These are phyloP conservation scores for Sanguinoderma infundibulare DNA, from an alignment of 1,284 basidiomycete species.

Conservation along the genomic window DNA sequence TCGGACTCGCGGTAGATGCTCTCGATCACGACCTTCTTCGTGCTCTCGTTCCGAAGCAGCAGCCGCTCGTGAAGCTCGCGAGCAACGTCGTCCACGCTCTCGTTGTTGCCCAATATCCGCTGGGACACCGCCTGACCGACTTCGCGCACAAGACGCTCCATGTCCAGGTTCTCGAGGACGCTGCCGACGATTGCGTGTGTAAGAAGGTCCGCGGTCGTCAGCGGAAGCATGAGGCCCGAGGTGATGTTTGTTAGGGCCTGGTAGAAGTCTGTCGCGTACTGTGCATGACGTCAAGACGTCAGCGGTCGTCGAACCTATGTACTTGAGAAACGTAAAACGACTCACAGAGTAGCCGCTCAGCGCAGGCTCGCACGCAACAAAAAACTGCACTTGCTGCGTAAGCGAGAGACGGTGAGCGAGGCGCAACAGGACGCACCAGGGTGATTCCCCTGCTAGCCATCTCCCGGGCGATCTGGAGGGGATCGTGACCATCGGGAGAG, in stretches of 20 bases:
- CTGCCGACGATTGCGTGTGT: conserved; percentile 98
- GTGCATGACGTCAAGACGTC: conserved; percentile 31
- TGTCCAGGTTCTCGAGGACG: conserved; percentile 97
- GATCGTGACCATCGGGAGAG: conserved; percentile 93
- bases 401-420: background rate
- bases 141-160: conserved; percentile 95
- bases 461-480: conserved; percentile 81
- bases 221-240: conserved; percentile 92
- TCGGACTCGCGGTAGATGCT: conserved; percentile 93
- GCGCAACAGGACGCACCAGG: conserved; percentile 57
- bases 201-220: conserved; percentile 94
- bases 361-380: conserved; percentile 98
- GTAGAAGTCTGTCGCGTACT: conserved; percentile 96
- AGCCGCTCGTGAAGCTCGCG: conserved; percentile 91
- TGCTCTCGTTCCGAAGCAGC: conserved; percentile 92
- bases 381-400: conserved; percentile 66
- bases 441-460: conserved; percentile 95
- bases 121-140: conserved; percentile 94
- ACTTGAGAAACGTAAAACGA: conserved; percentile 3
- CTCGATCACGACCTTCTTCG: conserved; percentile 95
- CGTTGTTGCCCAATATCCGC: conserved; percentile 86
- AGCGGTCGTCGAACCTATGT: conserved; percentile 13
- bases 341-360: conserved; percentile 90
- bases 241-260: conserved; percentile 92
- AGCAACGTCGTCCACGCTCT: conserved; percentile 96